A percentile compares a stretch with the other conserved stretches of the same genome.
These are phyloP conservation scores for Arthrobotrys megalospora DNA, from an alignment of 2,329 filamentous ascomycete species.

Conservation along the genomic window DNA sequence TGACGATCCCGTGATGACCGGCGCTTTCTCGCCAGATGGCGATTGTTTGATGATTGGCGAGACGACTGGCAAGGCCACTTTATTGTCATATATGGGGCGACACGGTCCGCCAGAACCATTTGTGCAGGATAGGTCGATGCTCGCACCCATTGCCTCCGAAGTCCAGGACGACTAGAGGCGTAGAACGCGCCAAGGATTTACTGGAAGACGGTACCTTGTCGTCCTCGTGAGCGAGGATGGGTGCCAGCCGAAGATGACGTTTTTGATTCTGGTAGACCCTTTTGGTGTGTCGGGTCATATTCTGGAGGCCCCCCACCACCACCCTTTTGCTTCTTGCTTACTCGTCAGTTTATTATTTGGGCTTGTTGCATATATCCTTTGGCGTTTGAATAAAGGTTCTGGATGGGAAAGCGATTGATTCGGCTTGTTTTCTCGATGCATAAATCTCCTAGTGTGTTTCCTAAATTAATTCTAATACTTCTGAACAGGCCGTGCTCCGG, in stretches of 20 bases:
- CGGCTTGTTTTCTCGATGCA: background rate
- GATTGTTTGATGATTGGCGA: slow-evolving; percentile 64
- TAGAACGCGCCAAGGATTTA: slow-evolving; percentile 45
- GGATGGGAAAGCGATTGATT: slow-evolving; percentile 4
- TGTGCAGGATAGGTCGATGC: slow-evolving; percentile 58
- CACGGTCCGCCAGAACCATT: slow-evolving; percentile 59
- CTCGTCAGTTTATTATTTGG: slow-evolving; percentile 8
- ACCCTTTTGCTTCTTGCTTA: slow-evolving; percentile 13
- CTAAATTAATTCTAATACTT: slow-evolving; percentile 7
- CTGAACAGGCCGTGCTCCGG: background rate
- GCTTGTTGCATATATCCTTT: background rate
- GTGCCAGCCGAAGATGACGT: slow-evolving; percentile 42
- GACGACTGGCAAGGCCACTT: slow-evolving; percentile 62
- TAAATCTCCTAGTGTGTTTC: slow-evolving; percentile 13
- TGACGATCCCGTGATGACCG: slow-evolving; percentile 63
- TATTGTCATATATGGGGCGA: slow-evolving; percentile 61
- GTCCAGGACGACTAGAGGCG: slow-evolving; percentile 33
- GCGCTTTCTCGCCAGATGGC: slow-evolving; percentile 62
- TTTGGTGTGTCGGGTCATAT: slow-evolving; percentile 7
- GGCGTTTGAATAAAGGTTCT: slow-evolving; percentile 23
- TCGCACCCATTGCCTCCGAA: slow-evolving; percentile 61
- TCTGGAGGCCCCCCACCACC: background rate
- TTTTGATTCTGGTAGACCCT: slow-evolving; percentile 6
- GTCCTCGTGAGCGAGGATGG: slow-evolving; percentile 45
- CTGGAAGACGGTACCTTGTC: slow-evolving; percentile 39